Percentiles rank a stretch among this genome's conserved stretches.
Evolutionary conservation across 306 rosid genomes (phyloP).

Genomic region (Cucumis melo): DNA sequence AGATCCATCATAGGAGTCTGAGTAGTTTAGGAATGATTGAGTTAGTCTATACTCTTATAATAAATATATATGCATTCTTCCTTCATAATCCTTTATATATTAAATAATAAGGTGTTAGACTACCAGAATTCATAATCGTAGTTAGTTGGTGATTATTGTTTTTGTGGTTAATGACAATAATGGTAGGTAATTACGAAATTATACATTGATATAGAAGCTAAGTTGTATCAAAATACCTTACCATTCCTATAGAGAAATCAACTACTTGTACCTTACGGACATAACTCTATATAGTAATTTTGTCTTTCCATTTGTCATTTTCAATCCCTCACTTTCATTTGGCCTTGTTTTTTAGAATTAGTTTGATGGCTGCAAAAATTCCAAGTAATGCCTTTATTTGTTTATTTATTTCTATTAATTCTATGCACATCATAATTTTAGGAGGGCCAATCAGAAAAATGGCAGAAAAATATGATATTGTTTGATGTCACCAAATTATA

Average conservation of each 20-base stretch:
- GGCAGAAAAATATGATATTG: neutral
- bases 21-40: neutral
- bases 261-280: conserved; percentile 1
- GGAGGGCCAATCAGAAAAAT: neutral
- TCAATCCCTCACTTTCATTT: neutral
- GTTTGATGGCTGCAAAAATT: neutral
- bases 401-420: too few relatives aligned
- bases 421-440: neutral
- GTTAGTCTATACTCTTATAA: too few relatives aligned
- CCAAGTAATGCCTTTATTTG: neutral
- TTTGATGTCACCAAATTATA: neutral
- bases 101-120: neutral
- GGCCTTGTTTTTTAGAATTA: neutral
- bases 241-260: neutral
- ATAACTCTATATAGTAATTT: neutral
- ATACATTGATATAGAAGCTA: neutral
- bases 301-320: neutral
- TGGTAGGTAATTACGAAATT: neutral
- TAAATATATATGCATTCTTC: neutral
- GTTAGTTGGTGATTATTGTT: neutral
- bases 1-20: neutral
- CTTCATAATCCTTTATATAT: neutral
- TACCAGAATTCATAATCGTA: neutral
- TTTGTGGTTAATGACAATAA: neutral
- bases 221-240: neutral